A percentile compares a stretch with the other conserved stretches of the same genome.
These are phyloP conservation scores for Ophiostoma piceae DNA, from an alignment of 2,329 filamentous ascomycete species.

Conservation along the genomic window DNA sequence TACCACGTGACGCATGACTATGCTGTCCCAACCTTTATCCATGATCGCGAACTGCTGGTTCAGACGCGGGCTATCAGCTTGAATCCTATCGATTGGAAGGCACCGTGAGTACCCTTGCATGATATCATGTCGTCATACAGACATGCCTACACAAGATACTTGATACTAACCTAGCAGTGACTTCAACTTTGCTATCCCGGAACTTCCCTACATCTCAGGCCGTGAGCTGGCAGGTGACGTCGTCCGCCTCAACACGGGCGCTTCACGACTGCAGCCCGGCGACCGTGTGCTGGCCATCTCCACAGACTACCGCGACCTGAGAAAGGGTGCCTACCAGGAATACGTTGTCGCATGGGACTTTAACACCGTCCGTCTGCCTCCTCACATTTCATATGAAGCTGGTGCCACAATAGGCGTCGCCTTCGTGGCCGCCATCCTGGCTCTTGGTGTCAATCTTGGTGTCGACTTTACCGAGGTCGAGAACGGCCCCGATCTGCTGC, in stretches of 20 bases:
- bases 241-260: constrained; percentile 41
- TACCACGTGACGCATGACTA: constrained; percentile 32
- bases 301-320: constrained; percentile 66
- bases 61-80: constrained; percentile 60
- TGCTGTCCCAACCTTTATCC: constrained; percentile 30
- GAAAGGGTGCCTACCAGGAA: constrained; percentile 67
- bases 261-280: constrained; percentile 49
- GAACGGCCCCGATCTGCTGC: constrained; percentile 55
- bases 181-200: constrained; percentile 64
- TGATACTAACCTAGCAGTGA: constrained; percentile 47
- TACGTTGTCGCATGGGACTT: constrained; percentile 61
- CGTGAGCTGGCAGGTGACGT: constrained; percentile 65
- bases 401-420: constrained; percentile 64
- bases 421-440: constrained; percentile 63
- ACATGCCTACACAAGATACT: background rate
- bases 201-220: constrained; percentile 63
- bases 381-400: constrained; percentile 46
- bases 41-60: constrained; percentile 53
- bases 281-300: constrained; percentile 62
- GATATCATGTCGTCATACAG: background rate
- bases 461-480: constrained; percentile 54
- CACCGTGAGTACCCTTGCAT: constrained; percentile 49
- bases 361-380: constrained; percentile 60
- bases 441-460: constrained; percentile 64
- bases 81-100: constrained; percentile 74